Conservation (phyloP, 768 basidiomycete species). For the Crassisporium funariophilum region DNA sequence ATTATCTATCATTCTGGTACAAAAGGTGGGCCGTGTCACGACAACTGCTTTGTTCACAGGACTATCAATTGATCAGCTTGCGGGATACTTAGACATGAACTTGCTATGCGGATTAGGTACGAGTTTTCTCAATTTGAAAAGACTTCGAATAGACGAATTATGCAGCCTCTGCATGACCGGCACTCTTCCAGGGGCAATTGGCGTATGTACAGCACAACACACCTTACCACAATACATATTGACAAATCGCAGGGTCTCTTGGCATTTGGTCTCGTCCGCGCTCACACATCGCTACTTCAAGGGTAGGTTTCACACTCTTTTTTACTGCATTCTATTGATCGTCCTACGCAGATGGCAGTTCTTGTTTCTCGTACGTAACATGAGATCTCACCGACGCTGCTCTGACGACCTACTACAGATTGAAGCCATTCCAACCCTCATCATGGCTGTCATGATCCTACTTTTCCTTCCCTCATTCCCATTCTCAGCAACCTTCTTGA, state of each 20-base stretch:
- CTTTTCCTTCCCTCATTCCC: slow-evolving; percentile 58
- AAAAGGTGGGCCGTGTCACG: slow-evolving; percentile 29
- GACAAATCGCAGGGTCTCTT: slow-evolving; percentile 44
- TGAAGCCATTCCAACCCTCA: slow-evolving; percentile 56
- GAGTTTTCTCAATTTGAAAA: neutral
- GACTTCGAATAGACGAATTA: neutral
- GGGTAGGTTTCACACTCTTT: slow-evolving; percentile 14
- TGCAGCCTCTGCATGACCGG: slow-evolving; percentile 59
- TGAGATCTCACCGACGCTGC: neutral
- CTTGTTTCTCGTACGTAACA: slow-evolving; percentile 47
- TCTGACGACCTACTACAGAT: slow-evolving; percentile 33
- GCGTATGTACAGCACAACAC: slow-evolving; percentile 30
- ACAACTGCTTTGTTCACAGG: neutral
- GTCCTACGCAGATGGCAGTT: slow-evolving; percentile 52
- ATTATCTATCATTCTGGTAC: slow-evolving; percentile 64
- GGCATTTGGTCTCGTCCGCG: slow-evolving; percentile 58
- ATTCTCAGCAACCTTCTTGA: slow-evolving; percentile 53
- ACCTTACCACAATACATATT: neutral
- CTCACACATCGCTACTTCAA: slow-evolving; percentile 39
- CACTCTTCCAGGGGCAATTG: slow-evolving; percentile 56
- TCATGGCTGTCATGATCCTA: slow-evolving; percentile 52
- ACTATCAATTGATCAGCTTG: neutral
- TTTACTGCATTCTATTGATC: neutral
- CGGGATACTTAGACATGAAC: slow-evolving; percentile 38
- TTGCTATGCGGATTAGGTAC: slow-evolving; percentile 52